These are phyloP conservation scores for Scopulariopsis brevicaulis DNA, from an alignment of 2,329 filamentous ascomycete species.

Conservation along the genomic window DNA sequence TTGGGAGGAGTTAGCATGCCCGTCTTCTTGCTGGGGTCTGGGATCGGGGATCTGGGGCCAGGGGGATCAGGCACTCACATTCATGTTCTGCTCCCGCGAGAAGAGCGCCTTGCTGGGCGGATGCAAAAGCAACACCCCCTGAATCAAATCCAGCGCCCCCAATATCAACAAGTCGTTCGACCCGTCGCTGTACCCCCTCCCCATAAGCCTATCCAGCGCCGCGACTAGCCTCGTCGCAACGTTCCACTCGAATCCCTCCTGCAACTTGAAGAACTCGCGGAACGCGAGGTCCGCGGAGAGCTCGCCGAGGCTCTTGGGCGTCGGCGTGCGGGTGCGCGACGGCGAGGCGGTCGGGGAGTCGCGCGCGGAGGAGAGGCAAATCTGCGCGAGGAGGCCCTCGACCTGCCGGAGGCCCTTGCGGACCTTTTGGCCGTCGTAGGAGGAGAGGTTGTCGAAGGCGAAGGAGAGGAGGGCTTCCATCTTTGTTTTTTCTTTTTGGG, in stretches of 20 bases:
- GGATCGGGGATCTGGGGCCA: neutral
- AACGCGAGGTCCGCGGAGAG: constrained; percentile 79
- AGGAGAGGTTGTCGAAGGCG: constrained; percentile 93
- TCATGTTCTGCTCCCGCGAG: constrained; percentile 87
- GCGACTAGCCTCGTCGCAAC: constrained; percentile 76
- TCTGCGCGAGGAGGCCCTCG: constrained; percentile 85
- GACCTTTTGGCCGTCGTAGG: constrained; percentile 79
- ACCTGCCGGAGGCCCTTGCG: constrained; percentile 90
- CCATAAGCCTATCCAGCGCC: constrained; percentile 76
- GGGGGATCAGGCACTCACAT: constrained; percentile 37
- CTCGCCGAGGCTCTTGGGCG: constrained; percentile 54
- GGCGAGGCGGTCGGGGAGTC: constrained; percentile 13
- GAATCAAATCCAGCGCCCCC: constrained; percentile 76
- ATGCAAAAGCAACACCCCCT: constrained; percentile 79
- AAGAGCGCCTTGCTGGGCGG: constrained; percentile 83
- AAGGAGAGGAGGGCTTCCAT: constrained; percentile 92
- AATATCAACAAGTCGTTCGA: constrained; percentile 84
- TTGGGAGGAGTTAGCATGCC: constrained; percentile 14
- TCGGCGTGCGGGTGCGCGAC: constrained; percentile 13
- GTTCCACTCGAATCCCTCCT: constrained; percentile 98
- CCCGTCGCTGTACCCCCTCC: constrained; percentile 62
- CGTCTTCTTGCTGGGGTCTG: neutral
- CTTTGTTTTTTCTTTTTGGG: constrained; percentile 11
- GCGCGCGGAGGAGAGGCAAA: constrained; percentile 59
- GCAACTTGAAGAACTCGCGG: constrained; percentile 88